Base-by-base conservation (phyloP, 164 flowering plant genomes). In the Platanus orientalis region DNA sequence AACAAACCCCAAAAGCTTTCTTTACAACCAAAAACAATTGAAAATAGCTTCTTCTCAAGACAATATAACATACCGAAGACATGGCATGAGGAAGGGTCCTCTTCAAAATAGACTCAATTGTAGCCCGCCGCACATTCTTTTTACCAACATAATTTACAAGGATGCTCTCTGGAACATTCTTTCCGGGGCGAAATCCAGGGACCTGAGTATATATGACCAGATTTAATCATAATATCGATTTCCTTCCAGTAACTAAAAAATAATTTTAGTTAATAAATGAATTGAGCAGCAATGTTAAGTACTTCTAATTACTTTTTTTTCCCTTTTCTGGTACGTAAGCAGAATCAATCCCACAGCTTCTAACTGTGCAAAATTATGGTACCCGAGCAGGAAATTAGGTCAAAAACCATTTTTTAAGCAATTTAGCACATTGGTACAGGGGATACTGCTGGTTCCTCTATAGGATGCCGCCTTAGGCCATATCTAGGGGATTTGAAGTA, bases 101-200 rank as follows among this genome's bases (percentile, higher is more conserved):
- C 74, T 81, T 81, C 76, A 93, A 61, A 58, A 93, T 79, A 49
- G 97, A 80, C 76, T 89, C 97, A 58, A 93, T 68, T 9, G 86
- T 77, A 55, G 96, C 95, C 68, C 71, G 77, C 32, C 73, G 75
- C 23, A 90, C 84, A 67, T 73, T 62, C 65, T 82, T 48, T 77
- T 80, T 82, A 65, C 98, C 97, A 24, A 84, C 81, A 73, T 73
- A 70, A 71, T 74, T 65, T 19, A 87, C 23, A 68, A 93, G 85
- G 67, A 90, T 78, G 67, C 71, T 78, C 64, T 93, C 96, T 32
- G 98, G 98, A 61, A 93, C 81, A 29, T 73, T 76, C 81, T 87
- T 85, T 64, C 97, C 94, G 5, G 94, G 94, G 14, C 96, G 98
- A 79, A 93, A 93, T 69, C 97, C 97, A 69, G 97, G 98, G 25